Base-by-base conservation (phyloP, 495 filamentous ascomycete species). In the Pseudevernia furfuracea region DNA sequence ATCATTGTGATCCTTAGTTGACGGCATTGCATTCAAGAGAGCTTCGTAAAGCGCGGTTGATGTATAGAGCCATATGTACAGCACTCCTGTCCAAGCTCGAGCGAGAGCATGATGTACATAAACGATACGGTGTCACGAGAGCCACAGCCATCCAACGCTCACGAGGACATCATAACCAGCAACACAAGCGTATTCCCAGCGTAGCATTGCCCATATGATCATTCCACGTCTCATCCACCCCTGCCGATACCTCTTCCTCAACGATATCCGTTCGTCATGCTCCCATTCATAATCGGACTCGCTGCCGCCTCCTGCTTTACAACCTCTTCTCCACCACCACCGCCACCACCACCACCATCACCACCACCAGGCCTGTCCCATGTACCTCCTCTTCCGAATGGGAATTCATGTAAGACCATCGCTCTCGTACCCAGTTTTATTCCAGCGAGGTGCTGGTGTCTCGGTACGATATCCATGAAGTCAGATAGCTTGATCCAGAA, bases 401-500 rank as follows among this genome's bases (percentile, higher is more conserved):
- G 58, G 25, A 66, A 59, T 4, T 69, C 64, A 58, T 71, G 68
- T 25, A 71, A 25, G 7, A 64, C 62, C 62, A 71, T 71, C 9
- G 64, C 58, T 58, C 67, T 60, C 36, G 69, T 71, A 2, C 57
- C 46, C 2, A 71, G 58, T 28, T 61, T 61, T 2, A 91, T 56
- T 60, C 83, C 81, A 37, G 82, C 81, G 25, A 91, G 81, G 72
- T 91, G 89, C 55, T 83, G 83, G 61, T 89, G 81, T 66, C 84
- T 84, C 21, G 87, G 86, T 38, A 89, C 81, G 43, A 88, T 82
- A 69, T 82, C 84, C 79, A 88, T 83, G 73, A 91, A 89, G 71
- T 91, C 89, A 59, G 86, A 86, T 58, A 88, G 81, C 84, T 85
- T 88, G 69, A 92, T 82, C 80, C 90, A 91, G 73, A 92, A 92